These are phyloP conservation scores for Chlorociboria aeruginascens DNA, from an alignment of 495 filamentous ascomycete genomes.

Conservation along the genomic window DNA sequence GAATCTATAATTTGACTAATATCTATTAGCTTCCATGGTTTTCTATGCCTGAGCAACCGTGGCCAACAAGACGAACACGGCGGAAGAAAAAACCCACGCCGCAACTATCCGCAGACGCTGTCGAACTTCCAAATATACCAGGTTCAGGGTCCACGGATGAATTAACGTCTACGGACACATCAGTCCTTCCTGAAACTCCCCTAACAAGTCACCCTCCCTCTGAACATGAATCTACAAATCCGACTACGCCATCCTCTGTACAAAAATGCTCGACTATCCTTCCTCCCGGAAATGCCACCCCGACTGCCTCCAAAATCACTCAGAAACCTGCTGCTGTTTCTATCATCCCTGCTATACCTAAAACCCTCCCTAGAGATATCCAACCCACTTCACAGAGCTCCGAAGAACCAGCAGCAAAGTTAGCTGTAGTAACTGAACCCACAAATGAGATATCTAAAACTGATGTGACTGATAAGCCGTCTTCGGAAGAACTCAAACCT, in stretches of 20 bases:
- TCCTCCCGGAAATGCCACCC: constrained; percentile 30
- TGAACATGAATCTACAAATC: constrained; percentile 46
- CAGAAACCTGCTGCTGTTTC: constrained; percentile 1
- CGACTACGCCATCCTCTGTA: constrained; percentile 56
- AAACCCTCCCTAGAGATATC: constrained; percentile 27
- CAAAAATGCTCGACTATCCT: constrained; percentile 34
- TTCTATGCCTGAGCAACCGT: constrained; percentile 54
- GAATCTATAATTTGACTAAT: constrained; percentile 5
- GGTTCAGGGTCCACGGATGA: constrained; percentile 21
- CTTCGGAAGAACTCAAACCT: neutral
- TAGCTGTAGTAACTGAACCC: constrained; percentile 19
- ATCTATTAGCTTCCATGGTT: constrained; percentile 61
- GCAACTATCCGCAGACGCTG: constrained; percentile 14
- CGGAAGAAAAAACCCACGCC: constrained; percentile 21
- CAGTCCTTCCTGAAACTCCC: constrained; percentile 49
- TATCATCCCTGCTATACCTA: constrained; percentile 46
- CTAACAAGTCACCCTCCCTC: constrained; percentile 55
- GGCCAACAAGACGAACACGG: constrained; percentile 41
- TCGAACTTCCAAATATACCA: constrained; percentile 19
- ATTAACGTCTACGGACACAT: constrained; percentile 19
- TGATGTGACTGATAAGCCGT: constrained; percentile 1
- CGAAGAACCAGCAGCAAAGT: constrained; percentile 17
- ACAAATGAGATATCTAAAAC: neutral
- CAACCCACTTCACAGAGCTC: constrained; percentile 22
- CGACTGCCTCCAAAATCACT: constrained; percentile 10